These are phyloP conservation scores for Eremochloa ophiuroides DNA, from an alignment of 176 grass and related monocot species.

Conservation along the genomic window DNA sequence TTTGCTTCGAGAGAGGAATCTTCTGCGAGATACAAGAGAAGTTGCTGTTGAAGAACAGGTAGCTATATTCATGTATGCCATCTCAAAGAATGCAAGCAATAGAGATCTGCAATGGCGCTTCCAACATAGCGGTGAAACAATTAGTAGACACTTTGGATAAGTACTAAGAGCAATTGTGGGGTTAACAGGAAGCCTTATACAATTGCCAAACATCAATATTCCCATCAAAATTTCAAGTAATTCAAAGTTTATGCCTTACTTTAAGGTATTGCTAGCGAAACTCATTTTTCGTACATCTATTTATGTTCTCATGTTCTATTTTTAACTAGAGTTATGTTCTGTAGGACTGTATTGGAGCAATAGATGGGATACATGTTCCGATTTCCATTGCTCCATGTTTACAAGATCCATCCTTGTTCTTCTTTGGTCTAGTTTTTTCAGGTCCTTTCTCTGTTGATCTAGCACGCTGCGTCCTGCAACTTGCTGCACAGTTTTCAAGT, in stretches of 20 bases:
- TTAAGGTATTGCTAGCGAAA: background rate
- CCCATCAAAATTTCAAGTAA: background rate
- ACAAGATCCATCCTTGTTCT: background rate
- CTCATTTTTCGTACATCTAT: background rate
- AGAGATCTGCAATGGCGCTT: background rate
- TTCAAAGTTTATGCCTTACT: background rate
- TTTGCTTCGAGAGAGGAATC: background rate
- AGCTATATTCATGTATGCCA: slow-evolving; percentile 3
- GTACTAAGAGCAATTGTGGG: background rate
- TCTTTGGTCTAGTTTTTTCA: too few relatives aligned
- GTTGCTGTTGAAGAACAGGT: background rate
- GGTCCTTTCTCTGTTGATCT: too few relatives aligned
- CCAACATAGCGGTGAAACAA: background rate
- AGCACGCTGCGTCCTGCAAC: background rate
- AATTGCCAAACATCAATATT: background rate
- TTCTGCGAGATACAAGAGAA: background rate
- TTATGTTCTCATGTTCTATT: background rate
- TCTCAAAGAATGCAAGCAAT: background rate
- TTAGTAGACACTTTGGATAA: background rate
- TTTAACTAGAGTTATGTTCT: background rate
- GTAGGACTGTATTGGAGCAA: background rate
- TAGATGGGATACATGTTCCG: background rate
- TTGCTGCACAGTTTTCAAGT: background rate
- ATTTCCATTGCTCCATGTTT: background rate
- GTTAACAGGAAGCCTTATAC: background rate